Evolutionary conservation across 2,329 filamentous ascomycete species (phyloP).

Genomic region (Cordyceps javanica): DNA sequence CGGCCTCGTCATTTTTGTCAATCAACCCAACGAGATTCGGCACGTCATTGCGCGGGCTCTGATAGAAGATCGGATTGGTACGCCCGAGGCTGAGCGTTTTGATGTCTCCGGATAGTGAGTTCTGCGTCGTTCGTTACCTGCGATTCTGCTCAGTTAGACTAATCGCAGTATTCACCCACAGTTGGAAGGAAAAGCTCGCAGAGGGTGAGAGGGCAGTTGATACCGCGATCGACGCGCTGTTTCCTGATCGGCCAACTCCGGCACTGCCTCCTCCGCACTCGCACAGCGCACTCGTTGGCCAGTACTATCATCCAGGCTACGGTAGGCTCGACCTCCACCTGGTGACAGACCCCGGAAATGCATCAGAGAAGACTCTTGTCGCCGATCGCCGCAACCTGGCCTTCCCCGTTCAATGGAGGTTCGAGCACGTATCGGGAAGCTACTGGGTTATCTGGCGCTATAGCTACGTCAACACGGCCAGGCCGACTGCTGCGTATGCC

Average conservation of each 20-base stretch:
- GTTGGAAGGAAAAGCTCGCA: background rate
- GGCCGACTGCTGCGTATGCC: background rate
- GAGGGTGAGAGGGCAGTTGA: conserved; percentile 19
- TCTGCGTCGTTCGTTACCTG: too few relatives aligned
- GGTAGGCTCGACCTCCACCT: conserved; percentile 19
- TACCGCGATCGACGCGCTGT: conserved; percentile 29
- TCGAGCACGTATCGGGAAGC: conserved; percentile 24
- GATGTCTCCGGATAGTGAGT: conserved; percentile 19
- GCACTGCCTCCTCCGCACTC: conserved; percentile 29
- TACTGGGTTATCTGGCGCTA: conserved; percentile 23
- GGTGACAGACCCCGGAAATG: conserved; percentile 13
- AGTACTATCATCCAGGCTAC: conserved; percentile 40
- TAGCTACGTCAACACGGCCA: background rate
- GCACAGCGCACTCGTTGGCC: conserved; percentile 30
- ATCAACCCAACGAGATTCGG: conserved; percentile 33
- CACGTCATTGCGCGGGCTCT: conserved; percentile 23
- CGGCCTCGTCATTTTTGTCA: conserved; percentile 30
- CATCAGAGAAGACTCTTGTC: conserved; percentile 18
- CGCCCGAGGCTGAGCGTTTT: conserved; percentile 18
- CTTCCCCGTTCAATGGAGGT: conserved; percentile 18
- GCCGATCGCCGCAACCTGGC: conserved; percentile 20
- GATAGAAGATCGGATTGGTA: conserved; percentile 24
- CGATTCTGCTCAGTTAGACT: background rate
- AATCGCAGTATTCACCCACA: background rate
- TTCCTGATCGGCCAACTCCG: conserved; percentile 30